These are phyloP conservation scores for Colletotrichum sp. DNA, from an alignment of 2,329 filamentous ascomycete species.

Conservation along the genomic window DNA sequence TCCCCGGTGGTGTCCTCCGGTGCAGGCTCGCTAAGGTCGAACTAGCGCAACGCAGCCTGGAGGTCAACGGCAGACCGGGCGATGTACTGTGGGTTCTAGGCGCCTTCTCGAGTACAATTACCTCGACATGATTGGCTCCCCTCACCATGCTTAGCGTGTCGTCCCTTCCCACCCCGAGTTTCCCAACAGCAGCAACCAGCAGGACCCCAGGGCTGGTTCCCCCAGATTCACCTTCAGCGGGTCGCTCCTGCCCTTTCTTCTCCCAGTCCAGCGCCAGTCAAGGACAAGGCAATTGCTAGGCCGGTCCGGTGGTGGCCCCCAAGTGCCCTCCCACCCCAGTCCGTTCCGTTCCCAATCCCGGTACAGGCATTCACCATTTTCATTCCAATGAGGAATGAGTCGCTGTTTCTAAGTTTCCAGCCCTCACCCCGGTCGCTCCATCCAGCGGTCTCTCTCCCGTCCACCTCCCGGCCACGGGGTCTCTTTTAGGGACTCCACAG, in stretches of 20 bases:
- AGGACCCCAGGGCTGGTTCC: conserved; percentile 3
- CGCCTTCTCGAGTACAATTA: conserved; percentile 3
- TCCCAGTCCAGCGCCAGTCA: not conserved
- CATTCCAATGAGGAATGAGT: conserved; percentile 5
- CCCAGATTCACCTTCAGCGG: conserved; percentile 12
- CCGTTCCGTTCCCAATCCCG: conserved; percentile 1
- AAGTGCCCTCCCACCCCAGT: not conserved
- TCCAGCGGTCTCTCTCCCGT: not conserved
- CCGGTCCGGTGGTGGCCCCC: not conserved
- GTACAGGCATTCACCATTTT: not conserved
- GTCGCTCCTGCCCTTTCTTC: not conserved
- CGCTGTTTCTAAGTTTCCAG: conserved; percentile 6
- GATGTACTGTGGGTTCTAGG: not conserved
- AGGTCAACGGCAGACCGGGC: not conserved
- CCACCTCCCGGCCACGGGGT: conserved; percentile 10
- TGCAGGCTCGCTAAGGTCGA: not conserved
- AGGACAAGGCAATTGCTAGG: not conserved
- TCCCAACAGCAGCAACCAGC: conserved; percentile 5
- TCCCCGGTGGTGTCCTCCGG: not conserved
- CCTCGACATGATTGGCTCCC: not conserved
- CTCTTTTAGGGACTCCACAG: conserved; percentile 14
- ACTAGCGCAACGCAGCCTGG: not conserved
- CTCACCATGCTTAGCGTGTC: conserved; percentile 9
- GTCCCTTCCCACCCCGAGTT: not conserved
- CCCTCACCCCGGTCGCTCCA: not conserved